A percentile compares a stretch with the other conserved stretches of the same genome.
Evolutionary conservation across 352 stramenopile species (phyloP).

Genomic region (Peronospora destructor): DNA sequence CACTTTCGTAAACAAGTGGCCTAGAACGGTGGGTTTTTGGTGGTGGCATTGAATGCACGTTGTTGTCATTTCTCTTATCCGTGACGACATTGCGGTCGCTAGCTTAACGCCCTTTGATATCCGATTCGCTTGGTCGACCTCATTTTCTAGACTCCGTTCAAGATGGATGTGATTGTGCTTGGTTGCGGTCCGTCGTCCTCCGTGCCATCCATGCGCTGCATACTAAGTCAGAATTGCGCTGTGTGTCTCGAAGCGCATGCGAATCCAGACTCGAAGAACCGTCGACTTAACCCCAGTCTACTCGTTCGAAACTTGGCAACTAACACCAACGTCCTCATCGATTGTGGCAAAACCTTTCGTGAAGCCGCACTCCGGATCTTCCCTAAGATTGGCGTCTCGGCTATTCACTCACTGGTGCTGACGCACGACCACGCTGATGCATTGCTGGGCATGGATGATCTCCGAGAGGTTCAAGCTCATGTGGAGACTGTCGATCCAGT

Average conservation of each 20-base stretch:
- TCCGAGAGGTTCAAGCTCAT: slow-evolving; percentile 70
- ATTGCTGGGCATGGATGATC: slow-evolving; percentile 74
- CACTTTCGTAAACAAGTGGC: too few relatives aligned
- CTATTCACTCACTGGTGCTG: slow-evolving; percentile 68
- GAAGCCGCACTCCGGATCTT: slow-evolving; percentile 65
- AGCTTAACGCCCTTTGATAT: too few relatives aligned
- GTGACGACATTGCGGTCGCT: too few relatives aligned
- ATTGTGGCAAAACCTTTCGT: slow-evolving; percentile 88
- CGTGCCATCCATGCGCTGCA: slow-evolving; percentile 69
- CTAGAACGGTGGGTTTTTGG: too few relatives aligned
- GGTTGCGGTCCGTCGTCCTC: slow-evolving; percentile 79
- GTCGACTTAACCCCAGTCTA: slow-evolving; percentile 71
- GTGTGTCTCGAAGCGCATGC: slow-evolving; percentile 64
- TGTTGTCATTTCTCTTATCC: too few relatives aligned
- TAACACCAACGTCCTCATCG: slow-evolving; percentile 64
- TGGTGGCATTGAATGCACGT: too few relatives aligned
- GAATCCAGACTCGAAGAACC: slow-evolving; percentile 69
- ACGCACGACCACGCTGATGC: slow-evolving; percentile 85
- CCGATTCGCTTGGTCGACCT: too few relatives aligned
- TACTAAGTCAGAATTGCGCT: slow-evolving; percentile 43
- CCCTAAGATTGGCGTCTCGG: slow-evolving; percentile 36
- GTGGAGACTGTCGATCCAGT: slow-evolving; percentile 42
- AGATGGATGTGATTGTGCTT: slow-evolving; percentile 77
- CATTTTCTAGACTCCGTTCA: neutral
- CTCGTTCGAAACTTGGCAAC: slow-evolving; percentile 48